A percentile compares a stretch with the other conserved stretches of the same genome.
Conservation (phyloP, 1,284 basidiomycete genomes). For the Microbotryomycetes sp. region DNA sequence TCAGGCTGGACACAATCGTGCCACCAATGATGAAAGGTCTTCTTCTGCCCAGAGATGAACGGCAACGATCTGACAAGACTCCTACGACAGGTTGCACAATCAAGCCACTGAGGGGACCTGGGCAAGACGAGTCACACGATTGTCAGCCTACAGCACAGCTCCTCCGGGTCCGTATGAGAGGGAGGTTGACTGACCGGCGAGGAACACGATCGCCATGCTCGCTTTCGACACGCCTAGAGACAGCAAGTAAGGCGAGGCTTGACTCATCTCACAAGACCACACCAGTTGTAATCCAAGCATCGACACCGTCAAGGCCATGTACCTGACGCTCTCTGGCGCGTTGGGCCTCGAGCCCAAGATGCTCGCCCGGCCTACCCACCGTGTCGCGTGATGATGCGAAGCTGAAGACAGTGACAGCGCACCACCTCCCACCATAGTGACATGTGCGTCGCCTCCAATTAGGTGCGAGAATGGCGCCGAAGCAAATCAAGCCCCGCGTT, state of each 20-base stretch:
- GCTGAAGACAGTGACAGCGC: background rate
- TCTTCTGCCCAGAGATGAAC: conserved; percentile 40
- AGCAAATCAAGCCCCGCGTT: too few species aligned
- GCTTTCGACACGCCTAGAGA: conserved; percentile 35
- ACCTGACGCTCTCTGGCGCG: conserved; percentile 9
- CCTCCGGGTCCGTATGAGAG: background rate
- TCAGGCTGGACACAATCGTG: conserved; percentile 36
- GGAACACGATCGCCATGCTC: conserved; percentile 43
- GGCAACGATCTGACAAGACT: conserved; percentile 41
- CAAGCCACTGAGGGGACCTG: conserved; percentile 28
- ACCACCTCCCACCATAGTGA: background rate
- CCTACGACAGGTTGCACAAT: conserved; percentile 43
- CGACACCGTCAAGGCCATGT: conserved; percentile 10
- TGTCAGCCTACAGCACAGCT: conserved; percentile 5
- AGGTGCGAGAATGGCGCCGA: too few species aligned
- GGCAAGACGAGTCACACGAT: background rate
- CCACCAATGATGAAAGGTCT: conserved; percentile 42
- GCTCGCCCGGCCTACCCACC: conserved; percentile 23
- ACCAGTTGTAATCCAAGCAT: conserved; percentile 33
- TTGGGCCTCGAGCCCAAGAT: conserved; percentile 9
- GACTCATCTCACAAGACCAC: conserved; percentile 35
- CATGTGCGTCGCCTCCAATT: too few species aligned
- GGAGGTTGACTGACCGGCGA: conserved; percentile 30
- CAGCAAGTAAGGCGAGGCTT: conserved; percentile 36
- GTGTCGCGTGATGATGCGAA: background rate